phyloP scores from a whole-genome alignment of 192 early-diverging fungal species.

The Backusella tarrabulga region DNA sequence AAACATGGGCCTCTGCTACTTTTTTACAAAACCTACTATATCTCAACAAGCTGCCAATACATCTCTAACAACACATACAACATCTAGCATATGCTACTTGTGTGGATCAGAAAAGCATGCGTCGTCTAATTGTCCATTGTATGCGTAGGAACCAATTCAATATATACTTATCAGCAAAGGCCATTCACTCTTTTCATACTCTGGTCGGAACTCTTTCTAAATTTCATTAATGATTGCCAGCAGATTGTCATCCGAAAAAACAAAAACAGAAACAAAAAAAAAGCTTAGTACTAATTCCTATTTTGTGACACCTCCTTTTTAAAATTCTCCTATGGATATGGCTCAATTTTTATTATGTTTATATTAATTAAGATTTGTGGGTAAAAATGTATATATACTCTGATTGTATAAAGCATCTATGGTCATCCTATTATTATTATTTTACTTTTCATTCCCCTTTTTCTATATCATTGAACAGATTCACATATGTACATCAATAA shows the following conservation, averaged over 20 bases:
- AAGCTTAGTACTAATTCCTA: neutral
- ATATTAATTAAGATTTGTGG: constrained; percentile 8
- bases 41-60: neutral
- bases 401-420: constrained; percentile 1
- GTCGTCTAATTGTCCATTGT: neutral
- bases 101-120: neutral
- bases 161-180: neutral
- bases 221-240: neutral
- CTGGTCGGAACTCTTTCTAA: neutral
- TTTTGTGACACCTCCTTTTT: neutral
- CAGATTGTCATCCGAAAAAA: constrained; percentile 8
- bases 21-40: constrained; percentile 1
- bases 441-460: neutral
- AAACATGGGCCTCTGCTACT: neutral
- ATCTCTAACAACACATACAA: neutral
- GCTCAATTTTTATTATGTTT: constrained; percentile 8
- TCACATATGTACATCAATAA: neutral
- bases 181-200: neutral
- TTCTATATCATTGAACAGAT: neutral
- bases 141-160: neutral
- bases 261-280: constrained; percentile 4
- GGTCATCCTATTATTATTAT: neutral
- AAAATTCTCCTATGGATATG: constrained; percentile 8
- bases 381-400: neutral
- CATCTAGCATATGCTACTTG: neutral